Conservation (phyloP, 352 stramenopile genomes). For the Pythium plurisporium region DNA sequence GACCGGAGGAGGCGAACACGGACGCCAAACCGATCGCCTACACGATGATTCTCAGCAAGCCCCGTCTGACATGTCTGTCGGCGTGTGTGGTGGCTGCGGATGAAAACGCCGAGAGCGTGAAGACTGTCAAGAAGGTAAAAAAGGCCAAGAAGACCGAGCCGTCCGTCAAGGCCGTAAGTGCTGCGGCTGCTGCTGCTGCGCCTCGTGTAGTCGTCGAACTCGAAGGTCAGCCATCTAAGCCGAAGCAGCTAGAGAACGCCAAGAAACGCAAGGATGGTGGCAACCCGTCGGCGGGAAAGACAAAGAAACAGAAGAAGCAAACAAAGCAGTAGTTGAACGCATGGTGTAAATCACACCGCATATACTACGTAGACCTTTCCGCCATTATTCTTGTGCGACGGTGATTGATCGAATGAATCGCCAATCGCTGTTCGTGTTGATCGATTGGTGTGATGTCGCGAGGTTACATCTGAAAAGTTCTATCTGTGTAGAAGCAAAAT, state of each 20-base stretch:
- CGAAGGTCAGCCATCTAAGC: conserved; percentile 20
- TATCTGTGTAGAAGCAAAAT: too few relatives aligned
- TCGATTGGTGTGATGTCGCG: too few relatives aligned
- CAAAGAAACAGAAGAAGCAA: conserved; percentile 10
- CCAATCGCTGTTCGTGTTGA: too few relatives aligned
- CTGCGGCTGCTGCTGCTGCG: conserved; percentile 25
- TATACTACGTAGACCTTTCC: too few relatives aligned
- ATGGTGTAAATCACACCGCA: too few relatives aligned
- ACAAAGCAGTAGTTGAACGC: too few relatives aligned
- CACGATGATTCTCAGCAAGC: conserved; percentile 64
- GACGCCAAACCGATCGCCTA: conserved; percentile 49
- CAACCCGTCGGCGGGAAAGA: too few relatives aligned
- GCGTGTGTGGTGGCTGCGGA: conserved; percentile 41
- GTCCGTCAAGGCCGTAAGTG: conserved; percentile 8
- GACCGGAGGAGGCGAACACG: conserved; percentile 55
- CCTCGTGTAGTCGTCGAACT: conserved; percentile 73
- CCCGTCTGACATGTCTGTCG: conserved; percentile 70
- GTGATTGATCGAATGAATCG: too few relatives aligned
- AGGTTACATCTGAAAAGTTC: too few relatives aligned
- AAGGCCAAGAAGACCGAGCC: conserved; percentile 25
- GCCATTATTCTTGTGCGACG: too few relatives aligned
- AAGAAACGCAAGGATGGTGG: too few relatives aligned
- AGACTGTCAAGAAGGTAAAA: conserved; percentile 35
- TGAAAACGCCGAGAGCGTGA: conserved; percentile 18
- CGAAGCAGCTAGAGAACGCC: background rate